Base-by-base conservation (phyloP, 2,329 filamentous ascomycete genomes). In the Pyrenophora graminea region DNA sequence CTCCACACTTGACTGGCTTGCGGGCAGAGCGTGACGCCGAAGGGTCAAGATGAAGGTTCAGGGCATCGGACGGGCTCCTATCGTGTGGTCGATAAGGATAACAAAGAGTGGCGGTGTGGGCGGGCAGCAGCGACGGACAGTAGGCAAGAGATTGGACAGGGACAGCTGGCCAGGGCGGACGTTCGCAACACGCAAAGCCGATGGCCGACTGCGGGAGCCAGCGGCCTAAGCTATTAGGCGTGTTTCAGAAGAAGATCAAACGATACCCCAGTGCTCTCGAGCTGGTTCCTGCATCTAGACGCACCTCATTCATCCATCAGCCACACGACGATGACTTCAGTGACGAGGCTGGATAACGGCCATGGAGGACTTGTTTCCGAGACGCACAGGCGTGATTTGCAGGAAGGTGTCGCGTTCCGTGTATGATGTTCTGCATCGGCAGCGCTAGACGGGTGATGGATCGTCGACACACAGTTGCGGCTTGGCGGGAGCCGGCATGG, bases 241-340 rank as follows among this genome's bases (percentile, higher is more conserved):
- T 47, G 70, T 73, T 73, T 73, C 70, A 73, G 68, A 58, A 48
- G 67, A 50, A 64, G 67, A 72, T 72, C 68, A 70, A 72, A 73
- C 68, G 56, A 58, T 56, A 64, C 56, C 63, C 62, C 64, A 63
- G 59, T 60, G 65, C 60, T 67, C 55, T 66, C 68, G 52, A 59
- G 67, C 62, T 63, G 56, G 69, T 73, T 70, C 70, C 69, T 73
- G 70, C 70, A 64, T 67, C 60, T 63, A 40, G 61, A 63, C 51
- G 59, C 57, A 62, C 56, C 53, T 59, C 55, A 63, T 55, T 63
- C 60, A 64, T 21, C 19, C 3, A 21, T 21, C 19, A 58, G 58
- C 69, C 57, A 56, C 25, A 33, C 25, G 56, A 39, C 56, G 52
- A 48, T 60, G 61, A 51, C 48, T 56, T 53, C 48, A 55, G 48